Conservation (phyloP, 2,329 filamentous ascomycete genomes). For the Ophiostoma montium region DNA sequence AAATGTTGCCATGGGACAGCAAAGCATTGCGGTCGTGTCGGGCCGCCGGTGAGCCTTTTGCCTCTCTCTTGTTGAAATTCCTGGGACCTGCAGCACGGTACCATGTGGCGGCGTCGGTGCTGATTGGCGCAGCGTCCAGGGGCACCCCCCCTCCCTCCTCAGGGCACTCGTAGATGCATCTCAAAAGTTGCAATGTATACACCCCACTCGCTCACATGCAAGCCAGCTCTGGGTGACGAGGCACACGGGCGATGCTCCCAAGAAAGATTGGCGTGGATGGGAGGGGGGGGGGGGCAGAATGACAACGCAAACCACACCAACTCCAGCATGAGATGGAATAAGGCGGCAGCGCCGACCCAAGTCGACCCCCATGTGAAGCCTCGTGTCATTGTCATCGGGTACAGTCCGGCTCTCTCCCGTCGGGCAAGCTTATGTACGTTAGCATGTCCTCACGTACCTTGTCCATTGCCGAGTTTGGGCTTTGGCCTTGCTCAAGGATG, state of each 20-base stretch:
- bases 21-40: neutral
- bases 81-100: too few relatives aligned
- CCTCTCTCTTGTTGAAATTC: too few relatives aligned
- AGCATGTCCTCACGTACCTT: neutral
- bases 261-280: neutral
- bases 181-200: too few relatives aligned
- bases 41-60: neutral
- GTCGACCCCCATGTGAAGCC: neutral
- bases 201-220: too few relatives aligned
- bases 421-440: conserved; percentile 5
- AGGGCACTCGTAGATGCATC: too few relatives aligned
- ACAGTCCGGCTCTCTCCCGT: neutral
- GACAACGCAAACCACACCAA: conserved; percentile 3
- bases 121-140: neutral
- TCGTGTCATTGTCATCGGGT: conserved; percentile 12
- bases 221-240: too few relatives aligned
- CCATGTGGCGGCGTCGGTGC: neutral
- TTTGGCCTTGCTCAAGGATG: neutral
- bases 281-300: neutral
- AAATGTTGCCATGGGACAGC: neutral
- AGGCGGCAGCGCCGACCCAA: conserved; percentile 5
- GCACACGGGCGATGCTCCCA: too few relatives aligned
- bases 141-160: too few relatives aligned
- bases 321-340: conserved; percentile 9
- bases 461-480: neutral